Evolutionary conservation across 345 rosid species (phyloP).

Genomic region (Eutrema japonicum): DNA sequence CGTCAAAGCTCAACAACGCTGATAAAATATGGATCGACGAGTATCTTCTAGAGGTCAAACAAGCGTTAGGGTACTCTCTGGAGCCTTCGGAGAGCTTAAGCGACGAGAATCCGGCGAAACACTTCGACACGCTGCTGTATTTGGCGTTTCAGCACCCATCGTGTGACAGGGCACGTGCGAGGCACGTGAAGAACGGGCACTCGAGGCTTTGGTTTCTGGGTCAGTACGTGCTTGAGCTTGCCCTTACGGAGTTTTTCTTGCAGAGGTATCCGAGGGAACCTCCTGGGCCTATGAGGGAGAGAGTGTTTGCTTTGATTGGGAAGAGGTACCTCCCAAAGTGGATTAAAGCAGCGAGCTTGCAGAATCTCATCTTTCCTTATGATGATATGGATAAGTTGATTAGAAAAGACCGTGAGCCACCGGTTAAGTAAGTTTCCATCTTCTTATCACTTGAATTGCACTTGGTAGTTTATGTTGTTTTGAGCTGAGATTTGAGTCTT

Average conservation of each 20-base stretch:
- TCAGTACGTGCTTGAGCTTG: constrained; percentile 92
- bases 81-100: constrained; percentile 64
- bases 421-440: constrained; percentile 73
- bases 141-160: constrained; percentile 91
- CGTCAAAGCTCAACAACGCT: constrained; percentile 79
- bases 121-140: constrained; percentile 81
- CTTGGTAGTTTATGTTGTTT: constrained; percentile 13
- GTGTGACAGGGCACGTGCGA: constrained; percentile 78
- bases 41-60: constrained; percentile 89
- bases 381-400: constrained; percentile 83
- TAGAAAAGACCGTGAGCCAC: constrained; percentile 81
- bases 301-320: constrained; percentile 90
- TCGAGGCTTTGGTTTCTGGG: constrained; percentile 84
- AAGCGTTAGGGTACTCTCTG: constrained; percentile 84
- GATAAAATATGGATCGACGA: constrained; percentile 92
- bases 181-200: constrained; percentile 85
- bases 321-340: constrained; percentile 85
- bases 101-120: constrained; percentile 94
- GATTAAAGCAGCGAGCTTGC: constrained; percentile 89
- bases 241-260: constrained; percentile 74
- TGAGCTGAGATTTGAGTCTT: neutral
- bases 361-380: constrained; percentile 85
- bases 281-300: constrained; percentile 91
- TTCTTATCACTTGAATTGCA: neutral
- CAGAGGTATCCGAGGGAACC: constrained; percentile 94